Percentiles rank a stretch among this genome's conserved stretches.
These are phyloP conservation scores for Trametes cubensis DNA, from an alignment of 768 basidiomycete genomes.

Conservation along the genomic window DNA sequence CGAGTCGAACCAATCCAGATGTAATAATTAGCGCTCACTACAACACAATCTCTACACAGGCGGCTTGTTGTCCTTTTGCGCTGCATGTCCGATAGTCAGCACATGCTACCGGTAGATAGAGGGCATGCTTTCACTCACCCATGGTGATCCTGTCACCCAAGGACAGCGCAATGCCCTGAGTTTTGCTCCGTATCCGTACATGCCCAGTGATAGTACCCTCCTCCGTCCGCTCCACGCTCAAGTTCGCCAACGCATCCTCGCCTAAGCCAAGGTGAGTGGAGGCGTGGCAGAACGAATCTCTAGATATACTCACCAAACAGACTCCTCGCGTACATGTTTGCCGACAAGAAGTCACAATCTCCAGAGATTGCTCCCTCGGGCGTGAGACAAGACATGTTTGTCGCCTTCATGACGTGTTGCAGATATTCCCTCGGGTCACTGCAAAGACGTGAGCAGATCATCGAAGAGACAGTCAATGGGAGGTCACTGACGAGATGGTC, in stretches of 20 bases:
- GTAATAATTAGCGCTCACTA: slow-evolving; percentile 21
- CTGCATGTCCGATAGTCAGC: slow-evolving; percentile 29
- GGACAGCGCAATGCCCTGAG: slow-evolving; percentile 94
- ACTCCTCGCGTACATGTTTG: slow-evolving; percentile 95
- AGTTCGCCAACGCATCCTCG: slow-evolving; percentile 94
- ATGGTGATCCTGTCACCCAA: slow-evolving; percentile 87
- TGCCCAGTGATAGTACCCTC: slow-evolving; percentile 85
- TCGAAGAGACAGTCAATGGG: not conserved
- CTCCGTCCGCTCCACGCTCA: slow-evolving; percentile 88
- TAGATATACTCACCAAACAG: slow-evolving; percentile 71
- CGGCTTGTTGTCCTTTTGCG: slow-evolving; percentile 47
- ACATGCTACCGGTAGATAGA: not conserved
- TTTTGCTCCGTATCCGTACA: slow-evolving; percentile 95
- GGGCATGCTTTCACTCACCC: slow-evolving; percentile 40
- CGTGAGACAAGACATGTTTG: slow-evolving; percentile 97
- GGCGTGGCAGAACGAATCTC: not conserved
- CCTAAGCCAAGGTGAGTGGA: slow-evolving; percentile 48
- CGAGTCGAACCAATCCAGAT: slow-evolving; percentile 6
- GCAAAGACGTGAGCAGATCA: not conserved
- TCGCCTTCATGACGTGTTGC: slow-evolving; percentile 92
- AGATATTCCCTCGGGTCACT: slow-evolving; percentile 90
- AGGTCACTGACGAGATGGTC: slow-evolving; percentile 66
- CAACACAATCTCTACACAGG: slow-evolving; percentile 31
- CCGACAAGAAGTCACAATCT: slow-evolving; percentile 95
- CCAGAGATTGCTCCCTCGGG: slow-evolving; percentile 87